phyloP scores from a whole-genome alignment of 352 stramenopile genomes.

The Phytophthora fragariaefolia region DNA sequence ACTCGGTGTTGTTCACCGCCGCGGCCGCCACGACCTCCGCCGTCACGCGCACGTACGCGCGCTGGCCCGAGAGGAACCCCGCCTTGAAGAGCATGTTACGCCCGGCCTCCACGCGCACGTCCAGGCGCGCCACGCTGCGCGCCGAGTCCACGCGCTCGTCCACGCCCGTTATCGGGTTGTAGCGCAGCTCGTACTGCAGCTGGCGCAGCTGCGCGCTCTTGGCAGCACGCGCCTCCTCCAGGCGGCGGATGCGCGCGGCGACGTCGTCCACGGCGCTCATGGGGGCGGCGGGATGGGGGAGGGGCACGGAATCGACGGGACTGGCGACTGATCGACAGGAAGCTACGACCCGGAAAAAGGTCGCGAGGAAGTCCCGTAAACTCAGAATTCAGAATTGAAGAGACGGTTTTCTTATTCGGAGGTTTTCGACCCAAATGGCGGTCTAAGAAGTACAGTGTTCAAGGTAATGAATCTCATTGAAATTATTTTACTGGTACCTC shows the following conservation, averaged over 20 bases:
- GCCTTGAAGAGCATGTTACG: constrained; percentile 57
- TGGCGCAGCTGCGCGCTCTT: constrained; percentile 51
- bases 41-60: constrained; percentile 58
- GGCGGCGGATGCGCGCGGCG: constrained; percentile 55
- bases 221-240: constrained; percentile 56
- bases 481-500: too few species aligned
- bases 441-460: too few species aligned
- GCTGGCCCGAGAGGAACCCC: constrained; percentile 55
- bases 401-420: too few species aligned
- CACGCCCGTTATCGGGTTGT: constrained; percentile 52
- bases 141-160: constrained; percentile 58
- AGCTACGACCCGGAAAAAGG: constrained; percentile 13
- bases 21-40: constrained; percentile 34
- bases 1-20: constrained; percentile 7
- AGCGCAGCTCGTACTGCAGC: constrained; percentile 54
- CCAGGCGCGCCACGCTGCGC: constrained; percentile 51
- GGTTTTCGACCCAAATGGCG: too few species aligned
- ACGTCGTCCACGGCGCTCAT: constrained; percentile 81
- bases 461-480: too few species aligned
- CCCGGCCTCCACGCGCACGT: constrained; percentile 48
- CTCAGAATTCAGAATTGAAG: too few species aligned
- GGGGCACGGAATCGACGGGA: background rate
- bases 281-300: too few species aligned
- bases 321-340: background rate
- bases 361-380: constrained; percentile 10